Conservation (phyloP, 345 rosid genomes). For the Stellera chamaejasme region DNA sequence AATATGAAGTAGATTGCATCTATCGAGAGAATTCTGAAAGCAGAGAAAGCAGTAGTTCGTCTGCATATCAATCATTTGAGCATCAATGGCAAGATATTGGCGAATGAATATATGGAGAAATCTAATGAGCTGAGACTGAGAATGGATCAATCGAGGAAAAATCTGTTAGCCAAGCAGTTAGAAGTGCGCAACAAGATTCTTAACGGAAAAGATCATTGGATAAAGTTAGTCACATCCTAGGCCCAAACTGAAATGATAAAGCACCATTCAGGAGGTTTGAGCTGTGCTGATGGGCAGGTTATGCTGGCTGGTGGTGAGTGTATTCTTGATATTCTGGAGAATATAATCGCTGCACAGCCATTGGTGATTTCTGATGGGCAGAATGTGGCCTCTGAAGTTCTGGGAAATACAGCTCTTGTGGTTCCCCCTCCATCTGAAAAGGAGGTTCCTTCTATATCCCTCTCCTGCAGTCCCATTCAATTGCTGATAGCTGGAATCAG, state of each 20-base stretch:
- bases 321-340: too few relatives aligned
- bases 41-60: constrained; percentile 50
- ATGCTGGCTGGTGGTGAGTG: not conserved
- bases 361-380: too few relatives aligned
- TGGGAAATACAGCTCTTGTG: too few relatives aligned
- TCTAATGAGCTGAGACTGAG: constrained; percentile 29
- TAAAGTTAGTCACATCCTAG: constrained; percentile 43
- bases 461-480: too few relatives aligned
- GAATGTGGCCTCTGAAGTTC: too few relatives aligned
- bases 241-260: constrained; percentile 26
- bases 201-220: constrained; percentile 35
- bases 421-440: too few relatives aligned
- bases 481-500: too few relatives aligned
- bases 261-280: constrained; percentile 9
- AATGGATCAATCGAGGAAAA: constrained; percentile 26
- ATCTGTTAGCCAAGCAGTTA: constrained; percentile 31
- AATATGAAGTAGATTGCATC: constrained; percentile 33
- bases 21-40: constrained; percentile 32
- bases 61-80: constrained; percentile 24
- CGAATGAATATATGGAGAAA: constrained; percentile 30
- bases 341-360: too few relatives aligned
- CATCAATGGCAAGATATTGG: constrained; percentile 34
- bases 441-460: too few relatives aligned
- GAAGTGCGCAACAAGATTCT: constrained; percentile 33
- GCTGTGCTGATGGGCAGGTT: constrained; percentile 6